These are phyloP conservation scores for Penicillium bovifimosum DNA, from an alignment of 495 filamentous ascomycete genomes.

Conservation along the genomic window DNA sequence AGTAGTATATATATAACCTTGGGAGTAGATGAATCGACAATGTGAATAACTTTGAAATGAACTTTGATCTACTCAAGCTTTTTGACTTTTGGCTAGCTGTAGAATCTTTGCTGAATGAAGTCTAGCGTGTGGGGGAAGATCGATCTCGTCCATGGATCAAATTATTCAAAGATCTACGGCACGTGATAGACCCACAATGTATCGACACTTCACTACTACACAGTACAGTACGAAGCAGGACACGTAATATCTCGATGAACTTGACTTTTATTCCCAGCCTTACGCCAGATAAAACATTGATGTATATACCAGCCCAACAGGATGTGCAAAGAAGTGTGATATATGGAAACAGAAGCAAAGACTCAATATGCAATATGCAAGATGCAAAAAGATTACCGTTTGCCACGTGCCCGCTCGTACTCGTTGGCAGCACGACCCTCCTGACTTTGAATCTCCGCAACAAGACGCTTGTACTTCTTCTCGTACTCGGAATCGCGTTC, in stretches of 20 bases:
- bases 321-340: conserved; percentile 13
- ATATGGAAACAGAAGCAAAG: background rate
- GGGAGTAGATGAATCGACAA: background rate
- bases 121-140: background rate
- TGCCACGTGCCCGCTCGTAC: conserved; percentile 78
- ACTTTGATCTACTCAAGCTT: background rate
- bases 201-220: no score
- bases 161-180: background rate
- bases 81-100: background rate
- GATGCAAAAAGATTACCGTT: conserved; percentile 35
- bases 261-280: conserved; percentile 26
- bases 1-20: background rate
- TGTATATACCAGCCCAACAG: conserved; percentile 23
- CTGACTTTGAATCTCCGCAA: conserved; percentile 92
- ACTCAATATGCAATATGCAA: conserved; percentile 1
- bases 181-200: background rate
- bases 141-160: background rate
- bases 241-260: conserved; percentile 4
- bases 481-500: conserved; percentile 85
- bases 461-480: conserved; percentile 84
- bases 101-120: background rate
- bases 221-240: background rate
- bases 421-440: conserved; percentile 80
- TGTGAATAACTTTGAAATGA: background rate
- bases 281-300: conserved; percentile 20